Evolutionary conservation across 306 rosid genomes (phyloP).

Genomic region (Lathyrus tuberosus): DNA sequence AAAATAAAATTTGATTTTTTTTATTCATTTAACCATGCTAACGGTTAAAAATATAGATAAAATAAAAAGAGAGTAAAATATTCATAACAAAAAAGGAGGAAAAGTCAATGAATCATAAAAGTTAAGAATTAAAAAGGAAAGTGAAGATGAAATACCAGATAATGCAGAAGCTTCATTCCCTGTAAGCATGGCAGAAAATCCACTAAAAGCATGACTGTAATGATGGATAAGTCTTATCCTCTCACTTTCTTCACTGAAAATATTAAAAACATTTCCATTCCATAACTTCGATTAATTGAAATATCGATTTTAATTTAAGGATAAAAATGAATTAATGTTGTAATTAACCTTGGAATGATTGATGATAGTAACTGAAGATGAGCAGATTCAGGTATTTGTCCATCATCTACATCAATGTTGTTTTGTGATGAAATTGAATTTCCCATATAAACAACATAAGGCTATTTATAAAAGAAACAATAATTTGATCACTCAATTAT

Average conservation of each 20-base stretch:
- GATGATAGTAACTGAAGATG: conserved; percentile 68
- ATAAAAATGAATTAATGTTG: neutral
- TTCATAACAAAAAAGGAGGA: neutral
- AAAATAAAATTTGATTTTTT: too few species aligned
- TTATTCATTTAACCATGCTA: too few species aligned
- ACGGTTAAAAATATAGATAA: too few species aligned
- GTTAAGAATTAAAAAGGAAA: conserved; percentile 14
- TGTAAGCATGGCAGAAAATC: conserved; percentile 93
- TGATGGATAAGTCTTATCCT: conserved; percentile 62
- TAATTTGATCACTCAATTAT: neutral
- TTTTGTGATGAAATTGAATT: conserved; percentile 60
- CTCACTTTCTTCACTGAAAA: conserved; percentile 64
- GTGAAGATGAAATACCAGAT: conserved; percentile 57
- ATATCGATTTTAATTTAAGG: neutral
- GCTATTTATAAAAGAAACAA: conserved; percentile 49
- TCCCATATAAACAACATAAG: conserved; percentile 90
- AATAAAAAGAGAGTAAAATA: too few species aligned
- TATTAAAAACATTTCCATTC: neutral
- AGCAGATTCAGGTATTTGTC: conserved; percentile 50
- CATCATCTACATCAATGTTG: conserved; percentile 44
- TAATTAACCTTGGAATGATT: conserved; percentile 51
- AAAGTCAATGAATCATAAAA: conserved; percentile 24
- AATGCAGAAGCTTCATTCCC: conserved; percentile 75
- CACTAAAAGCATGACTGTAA: conserved; percentile 77
- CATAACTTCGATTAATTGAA: conserved; percentile 13